Percentiles rank a stretch among this genome's conserved stretches.
These are phyloP conservation scores for Colletotrichum trifolii DNA, from an alignment of 2,329 filamentous ascomycete species.

Conservation along the genomic window DNA sequence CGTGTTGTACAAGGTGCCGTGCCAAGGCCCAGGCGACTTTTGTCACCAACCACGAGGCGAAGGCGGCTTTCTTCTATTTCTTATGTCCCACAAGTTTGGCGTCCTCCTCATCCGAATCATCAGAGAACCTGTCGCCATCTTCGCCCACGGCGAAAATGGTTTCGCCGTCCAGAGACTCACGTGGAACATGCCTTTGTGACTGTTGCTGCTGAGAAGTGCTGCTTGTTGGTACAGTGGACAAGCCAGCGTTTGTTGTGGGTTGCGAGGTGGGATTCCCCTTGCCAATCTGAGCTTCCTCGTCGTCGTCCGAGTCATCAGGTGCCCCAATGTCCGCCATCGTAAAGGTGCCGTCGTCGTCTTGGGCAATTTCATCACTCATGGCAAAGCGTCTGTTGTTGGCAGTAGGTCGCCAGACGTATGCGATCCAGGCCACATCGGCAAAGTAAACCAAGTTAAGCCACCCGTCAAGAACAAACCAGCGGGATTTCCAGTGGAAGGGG, in stretches of 20 bases:
- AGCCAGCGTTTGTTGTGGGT: constrained; percentile 32
- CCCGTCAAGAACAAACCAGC: constrained; percentile 97
- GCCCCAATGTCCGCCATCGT: constrained; percentile 94
- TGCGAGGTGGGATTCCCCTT: constrained; percentile 42
- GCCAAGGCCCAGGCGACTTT: background rate
- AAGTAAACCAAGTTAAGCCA: constrained; percentile 98
- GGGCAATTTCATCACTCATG: constrained; percentile 98
- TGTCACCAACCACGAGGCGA: constrained; percentile 5
- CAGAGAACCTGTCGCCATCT: constrained; percentile 83
- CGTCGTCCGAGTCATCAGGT: constrained; percentile 70
- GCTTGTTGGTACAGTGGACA: constrained; percentile 23
- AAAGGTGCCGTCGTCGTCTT: constrained; percentile 95
- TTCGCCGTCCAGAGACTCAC: constrained; percentile 80
- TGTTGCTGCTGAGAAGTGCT: constrained; percentile 28
- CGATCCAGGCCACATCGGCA: constrained; percentile 90
- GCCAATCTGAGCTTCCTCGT: constrained; percentile 66
- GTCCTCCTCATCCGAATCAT: constrained; percentile 74
- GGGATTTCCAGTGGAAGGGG: constrained; percentile 94
- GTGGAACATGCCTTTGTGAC: constrained; percentile 52
- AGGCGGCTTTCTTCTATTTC: constrained; percentile 46
- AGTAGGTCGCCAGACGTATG: constrained; percentile 96
- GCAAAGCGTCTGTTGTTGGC: constrained; percentile 97
- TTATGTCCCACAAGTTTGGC: constrained; percentile 63
- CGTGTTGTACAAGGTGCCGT: constrained; percentile 11
- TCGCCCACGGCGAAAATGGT: constrained; percentile 97